These are phyloP conservation scores for Petunia hybrid DNA, from an alignment of 305 asterid genomes.

Conservation along the genomic window DNA sequence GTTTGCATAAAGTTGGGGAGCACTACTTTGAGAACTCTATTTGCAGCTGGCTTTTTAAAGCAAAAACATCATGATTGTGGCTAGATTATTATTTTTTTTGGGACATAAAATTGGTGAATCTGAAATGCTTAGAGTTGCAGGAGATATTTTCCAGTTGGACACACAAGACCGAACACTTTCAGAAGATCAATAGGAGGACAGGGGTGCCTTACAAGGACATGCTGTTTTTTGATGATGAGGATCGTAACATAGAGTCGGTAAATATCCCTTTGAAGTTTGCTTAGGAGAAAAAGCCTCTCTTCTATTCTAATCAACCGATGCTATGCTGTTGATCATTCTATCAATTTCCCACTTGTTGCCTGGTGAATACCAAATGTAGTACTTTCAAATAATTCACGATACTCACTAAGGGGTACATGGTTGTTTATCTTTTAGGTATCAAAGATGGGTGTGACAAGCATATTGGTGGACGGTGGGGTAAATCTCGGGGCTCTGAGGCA, in stretches of 20 bases:
- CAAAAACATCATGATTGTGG: background rate
- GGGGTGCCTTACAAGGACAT: conserved; percentile 61
- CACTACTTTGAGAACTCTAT: background rate
- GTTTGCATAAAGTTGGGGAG: background rate
- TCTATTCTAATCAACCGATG: background rate
- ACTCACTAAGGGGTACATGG: background rate
- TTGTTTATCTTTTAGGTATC: conserved; percentile 54
- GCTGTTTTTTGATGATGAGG: conserved; percentile 82
- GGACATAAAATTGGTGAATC: background rate
- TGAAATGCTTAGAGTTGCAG: conserved; percentile 41
- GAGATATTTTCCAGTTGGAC: conserved; percentile 77
- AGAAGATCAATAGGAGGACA: conserved; percentile 57
- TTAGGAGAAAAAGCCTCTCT: too few species aligned
- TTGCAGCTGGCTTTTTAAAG: background rate
- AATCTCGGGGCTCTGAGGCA: conserved; percentile 72
- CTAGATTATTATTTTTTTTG: background rate
- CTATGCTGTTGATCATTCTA: background rate
- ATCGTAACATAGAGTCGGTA: conserved; percentile 67
- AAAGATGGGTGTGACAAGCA: conserved; percentile 81
- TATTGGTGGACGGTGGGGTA: conserved; percentile 76
- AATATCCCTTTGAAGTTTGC: background rate
- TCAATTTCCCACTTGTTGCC: background rate
- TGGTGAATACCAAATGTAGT: conserved; percentile 33
- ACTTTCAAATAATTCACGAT: background rate
- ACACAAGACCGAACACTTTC: conserved; percentile 80